Base-by-base conservation (phyloP, 2,329 filamentous ascomycete genomes). In the Arthrobotrys conoides region DNA sequence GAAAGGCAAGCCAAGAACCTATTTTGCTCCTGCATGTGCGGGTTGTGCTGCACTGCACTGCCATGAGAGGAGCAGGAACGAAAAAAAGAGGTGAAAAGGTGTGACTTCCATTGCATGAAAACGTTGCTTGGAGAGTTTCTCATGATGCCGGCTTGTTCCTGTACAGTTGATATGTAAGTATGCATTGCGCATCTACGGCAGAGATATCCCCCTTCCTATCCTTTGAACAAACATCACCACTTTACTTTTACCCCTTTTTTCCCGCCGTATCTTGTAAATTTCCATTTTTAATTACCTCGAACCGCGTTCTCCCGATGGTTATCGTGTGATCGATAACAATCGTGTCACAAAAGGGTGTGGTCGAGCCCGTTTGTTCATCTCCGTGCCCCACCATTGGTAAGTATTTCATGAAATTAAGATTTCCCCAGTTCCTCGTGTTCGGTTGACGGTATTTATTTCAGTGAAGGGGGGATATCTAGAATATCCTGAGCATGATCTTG, bases 181-280 rank as follows among this genome's bases (percentile, higher is more conserved):
- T 30, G 27, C 27, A 30, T 3, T 30, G 27, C 44, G 14, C 44
- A 48, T 49, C 16, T 49, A 38, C 30, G 9, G 20, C 18, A 14
- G 36, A n/a, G 27, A 16, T n/a, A n/a, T n/a, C n/a, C n/a, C 12
- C 61, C 14, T 65, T 36, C 24, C 41, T 49, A n/a, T 51, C 38
- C 33, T 36, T 12, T 12, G 30, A 12, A 67, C 22, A 41, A 53
- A 38, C 46, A 36, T 36, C 46, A 22, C 49, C 30, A 44, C n/a
- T n/a, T n/a, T n/a, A n/a, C n/a, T n/a, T n/a, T 61, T 27, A 67
- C 64, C 64, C 64, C 64, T 67, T 55, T 51, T 67, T n/a, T 5
- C 30, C 22, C 24, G 8, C 48, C 30, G 46, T 51, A 20, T 44
- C 48, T 44, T 67, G 22, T 44, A 55, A 44, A 48, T 55, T 55